Percentiles rank a stretch among this genome's conserved stretches.
Evolutionary conservation across 192 early-diverging fungal genomes (phyloP).

Genomic region (Funneliformis mosseae): DNA sequence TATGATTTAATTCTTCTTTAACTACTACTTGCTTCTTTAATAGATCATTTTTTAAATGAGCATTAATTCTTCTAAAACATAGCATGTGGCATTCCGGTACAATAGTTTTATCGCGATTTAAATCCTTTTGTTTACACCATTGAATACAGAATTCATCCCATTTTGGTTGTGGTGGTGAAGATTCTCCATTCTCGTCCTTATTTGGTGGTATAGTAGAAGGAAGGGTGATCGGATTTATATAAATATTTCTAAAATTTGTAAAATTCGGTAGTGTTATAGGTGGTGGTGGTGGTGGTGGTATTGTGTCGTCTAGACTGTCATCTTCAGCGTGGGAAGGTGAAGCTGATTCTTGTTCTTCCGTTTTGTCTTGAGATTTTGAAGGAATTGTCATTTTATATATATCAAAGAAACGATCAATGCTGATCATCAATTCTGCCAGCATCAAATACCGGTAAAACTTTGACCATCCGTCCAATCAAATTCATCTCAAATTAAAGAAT

Average conservation of each 20-base stretch:
- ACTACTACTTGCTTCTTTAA: not conserved
- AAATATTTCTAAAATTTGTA: not conserved
- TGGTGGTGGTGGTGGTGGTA: not conserved
- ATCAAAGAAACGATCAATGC: not conserved
- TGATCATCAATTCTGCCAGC: too few relatives aligned
- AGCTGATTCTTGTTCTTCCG: not conserved
- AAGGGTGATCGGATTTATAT: not conserved
- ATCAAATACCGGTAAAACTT: too few relatives aligned
- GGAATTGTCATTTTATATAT: not conserved
- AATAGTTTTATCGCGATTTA: slow-evolving; percentile 12
- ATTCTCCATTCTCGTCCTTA: not conserved
- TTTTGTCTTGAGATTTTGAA: not conserved
- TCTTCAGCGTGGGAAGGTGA: not conserved
- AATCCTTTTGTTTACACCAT: slow-evolving; percentile 27
- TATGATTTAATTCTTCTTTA: not conserved
- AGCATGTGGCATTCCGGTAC: slow-evolving; percentile 42
- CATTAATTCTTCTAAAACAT: slow-evolving; percentile 38
- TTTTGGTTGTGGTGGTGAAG: not conserved
- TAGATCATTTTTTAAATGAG: not conserved
- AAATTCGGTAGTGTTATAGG: not conserved
- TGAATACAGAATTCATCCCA: slow-evolving; percentile 43
- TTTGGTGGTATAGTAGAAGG: not conserved
- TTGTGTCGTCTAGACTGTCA: not conserved
- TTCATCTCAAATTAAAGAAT: too few relatives aligned
- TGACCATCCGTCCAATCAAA: too few relatives aligned